Base-by-base conservation (phyloP, 768 basidiomycete genomes). In the Termitomyces sp. region DNA sequence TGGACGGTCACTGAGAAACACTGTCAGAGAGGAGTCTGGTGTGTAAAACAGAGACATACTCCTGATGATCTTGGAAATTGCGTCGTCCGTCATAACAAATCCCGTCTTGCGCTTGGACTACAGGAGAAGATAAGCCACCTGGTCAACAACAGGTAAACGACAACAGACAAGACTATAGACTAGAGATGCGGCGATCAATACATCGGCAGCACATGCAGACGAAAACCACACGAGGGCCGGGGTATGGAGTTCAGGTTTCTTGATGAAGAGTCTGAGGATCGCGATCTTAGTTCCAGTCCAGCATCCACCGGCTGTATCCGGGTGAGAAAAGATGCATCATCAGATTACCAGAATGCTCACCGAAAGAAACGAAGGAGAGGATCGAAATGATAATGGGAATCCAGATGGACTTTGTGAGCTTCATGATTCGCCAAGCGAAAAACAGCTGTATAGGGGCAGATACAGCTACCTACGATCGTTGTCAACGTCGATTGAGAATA, bases 161-260 rank as follows among this genome's bases (percentile, higher is more conserved):
- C n/a, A 50, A 17, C 47, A 21, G 58, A 80, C 82, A 66, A 84
- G 64, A 37, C 71, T 75, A 47, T 69, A 62, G 7, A 76, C 75
- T 6, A 84, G 70, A 1, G 72, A 59, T 0, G 64, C 54, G 1
- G 83, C 77, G 48, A 84, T 84, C 10, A 81, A 59, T 8, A 77
- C 60, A 62, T 84, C 83, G 11, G 76, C 74, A 11, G 73, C 66
- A 5, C 75, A 76, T 12, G 79, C 73, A 0, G 75, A 64, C 17
- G 73, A 62, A 31, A 84, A 74, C 82, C 82, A 84, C 1, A 68
- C 56, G 19, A 76, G 66, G 2, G 73, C 72, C 0, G 75, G 66
- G 29, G 53, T 59, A 47, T 73, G 71, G 2, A 73, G 64, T 47
- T 67, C 52, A 16, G 68, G 68, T 57, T 74, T 72, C 49, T 57